phyloP scores from a whole-genome alignment of 768 basidiomycete species.

The Pholiota microspora region DNA sequence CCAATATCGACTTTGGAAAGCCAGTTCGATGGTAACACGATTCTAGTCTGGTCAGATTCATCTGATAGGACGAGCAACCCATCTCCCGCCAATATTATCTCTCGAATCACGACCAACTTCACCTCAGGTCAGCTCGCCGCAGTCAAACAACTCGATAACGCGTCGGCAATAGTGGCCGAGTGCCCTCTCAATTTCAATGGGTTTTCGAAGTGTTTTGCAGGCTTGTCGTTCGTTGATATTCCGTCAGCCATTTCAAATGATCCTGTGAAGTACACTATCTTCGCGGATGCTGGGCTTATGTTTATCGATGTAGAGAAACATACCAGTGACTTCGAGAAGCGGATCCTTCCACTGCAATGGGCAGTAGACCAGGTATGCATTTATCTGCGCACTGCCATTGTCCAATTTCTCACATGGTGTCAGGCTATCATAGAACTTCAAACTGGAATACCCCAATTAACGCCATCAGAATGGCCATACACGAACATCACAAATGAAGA shows the following conservation, averaged over 20 bases:
- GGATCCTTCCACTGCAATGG: conserved; percentile 73
- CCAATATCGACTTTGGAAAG: neutral
- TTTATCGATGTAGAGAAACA: conserved; percentile 66
- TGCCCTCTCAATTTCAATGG: conserved; percentile 54
- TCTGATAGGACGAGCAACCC: neutral
- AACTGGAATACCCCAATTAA: conserved; percentile 52
- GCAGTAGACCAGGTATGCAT: conserved; percentile 63
- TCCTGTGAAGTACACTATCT: conserved; percentile 67
- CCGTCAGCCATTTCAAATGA: conserved; percentile 39
- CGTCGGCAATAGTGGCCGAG: neutral
- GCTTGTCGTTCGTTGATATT: conserved; percentile 57
- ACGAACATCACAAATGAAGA: conserved; percentile 27
- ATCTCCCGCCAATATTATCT: neutral
- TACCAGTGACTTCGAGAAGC: conserved; percentile 63
- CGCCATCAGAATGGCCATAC: conserved; percentile 17
- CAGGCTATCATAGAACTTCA: conserved; percentile 74
- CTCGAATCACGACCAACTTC: neutral
- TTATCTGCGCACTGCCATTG: conserved; percentile 3
- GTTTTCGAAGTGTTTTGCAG: conserved; percentile 70
- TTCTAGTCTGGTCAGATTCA: neutral
- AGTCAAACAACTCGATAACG: neutral
- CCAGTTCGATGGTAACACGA: conserved; percentile 2
- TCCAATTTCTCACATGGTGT: conserved; percentile 4
- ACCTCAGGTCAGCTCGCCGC: neutral
- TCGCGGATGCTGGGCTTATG: conserved; percentile 60